Percentiles rank a stretch among this genome's conserved stretches.
Evolutionary conservation across 2,329 filamentous ascomycete genomes (phyloP).

Genomic region (Phialophora tarda): DNA sequence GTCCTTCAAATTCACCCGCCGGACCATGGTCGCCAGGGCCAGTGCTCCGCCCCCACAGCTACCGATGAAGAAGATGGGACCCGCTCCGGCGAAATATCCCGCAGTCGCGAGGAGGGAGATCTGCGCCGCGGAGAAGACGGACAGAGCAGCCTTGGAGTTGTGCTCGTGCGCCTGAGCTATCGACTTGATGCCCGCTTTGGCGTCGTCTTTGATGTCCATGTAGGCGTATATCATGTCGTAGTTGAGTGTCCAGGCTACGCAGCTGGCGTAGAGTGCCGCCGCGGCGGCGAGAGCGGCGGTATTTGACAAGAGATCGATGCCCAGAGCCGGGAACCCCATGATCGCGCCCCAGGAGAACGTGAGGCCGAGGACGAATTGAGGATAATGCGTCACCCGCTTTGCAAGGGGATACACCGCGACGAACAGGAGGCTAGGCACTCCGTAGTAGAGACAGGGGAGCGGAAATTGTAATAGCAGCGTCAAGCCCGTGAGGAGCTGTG

Average conservation of each 20-base stretch:
- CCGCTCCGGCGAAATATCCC: constrained; percentile 58
- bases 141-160: constrained; percentile 53
- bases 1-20: constrained; percentile 62
- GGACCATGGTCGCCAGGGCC: constrained; percentile 64
- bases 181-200: constrained; percentile 57
- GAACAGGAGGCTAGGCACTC: constrained; percentile 51
- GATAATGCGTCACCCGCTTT: constrained; percentile 60
- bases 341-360: constrained; percentile 59
- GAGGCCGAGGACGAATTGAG: constrained; percentile 58
- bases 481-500: constrained; percentile 50
- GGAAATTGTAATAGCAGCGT: constrained; percentile 53
- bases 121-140: constrained; percentile 49
- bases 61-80: constrained; percentile 64
- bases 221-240: constrained; percentile 61
- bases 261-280: constrained; percentile 53
- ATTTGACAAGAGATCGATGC: constrained; percentile 52
- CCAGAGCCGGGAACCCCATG: constrained; percentile 55
- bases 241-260: constrained; percentile 55
- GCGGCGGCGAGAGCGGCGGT: constrained; percentile 47
- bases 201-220: constrained; percentile 59
- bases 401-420: constrained; percentile 57
- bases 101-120: constrained; percentile 52
- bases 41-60: constrained; percentile 63
- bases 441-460: constrained; percentile 51
- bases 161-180: constrained; percentile 57